Evolutionary conservation across 1,284 basidiomycete genomes (phyloP).

Genomic region (Melampsora americana): DNA sequence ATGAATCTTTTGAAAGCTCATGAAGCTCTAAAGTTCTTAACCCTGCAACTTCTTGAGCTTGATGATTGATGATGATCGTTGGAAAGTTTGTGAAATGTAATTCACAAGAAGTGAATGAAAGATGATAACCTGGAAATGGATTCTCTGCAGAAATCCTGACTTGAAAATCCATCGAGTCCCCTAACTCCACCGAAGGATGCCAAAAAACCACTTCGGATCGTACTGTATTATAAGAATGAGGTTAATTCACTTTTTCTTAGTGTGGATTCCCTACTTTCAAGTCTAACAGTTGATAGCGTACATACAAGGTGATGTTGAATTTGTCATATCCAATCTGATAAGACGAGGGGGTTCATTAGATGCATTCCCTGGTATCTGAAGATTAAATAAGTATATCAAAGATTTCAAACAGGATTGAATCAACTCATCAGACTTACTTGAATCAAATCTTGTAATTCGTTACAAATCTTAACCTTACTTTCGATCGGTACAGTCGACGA

Average conservation of each 20-base stretch:
- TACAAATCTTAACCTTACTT: constrained; percentile 4
- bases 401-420: not conserved
- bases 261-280: too few relatives aligned
- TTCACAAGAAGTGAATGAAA: constrained; percentile 18
- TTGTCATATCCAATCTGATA: not conserved
- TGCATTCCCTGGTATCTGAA: not conserved
- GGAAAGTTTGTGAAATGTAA: constrained; percentile 25
- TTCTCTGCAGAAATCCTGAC: not conserved
- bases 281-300: constrained; percentile 14
- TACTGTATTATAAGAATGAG: constrained; percentile 6
- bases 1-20: constrained; percentile 6
- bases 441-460: not conserved
- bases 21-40: constrained; percentile 12
- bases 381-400: not conserved
- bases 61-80: constrained; percentile 17
- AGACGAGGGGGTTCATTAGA: not conserved
- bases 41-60: not conserved
- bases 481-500: not conserved
- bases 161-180: constrained; percentile 27
- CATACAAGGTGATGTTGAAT: constrained; percentile 1
- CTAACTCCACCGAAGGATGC: constrained; percentile 12
- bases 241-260: not conserved
- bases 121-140: constrained; percentile 20
- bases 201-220: constrained; percentile 20
- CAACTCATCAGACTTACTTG: not conserved